phyloP scores from a whole-genome alignment of 1,284 basidiomycete species.

The Volvariella volvacea region DNA sequence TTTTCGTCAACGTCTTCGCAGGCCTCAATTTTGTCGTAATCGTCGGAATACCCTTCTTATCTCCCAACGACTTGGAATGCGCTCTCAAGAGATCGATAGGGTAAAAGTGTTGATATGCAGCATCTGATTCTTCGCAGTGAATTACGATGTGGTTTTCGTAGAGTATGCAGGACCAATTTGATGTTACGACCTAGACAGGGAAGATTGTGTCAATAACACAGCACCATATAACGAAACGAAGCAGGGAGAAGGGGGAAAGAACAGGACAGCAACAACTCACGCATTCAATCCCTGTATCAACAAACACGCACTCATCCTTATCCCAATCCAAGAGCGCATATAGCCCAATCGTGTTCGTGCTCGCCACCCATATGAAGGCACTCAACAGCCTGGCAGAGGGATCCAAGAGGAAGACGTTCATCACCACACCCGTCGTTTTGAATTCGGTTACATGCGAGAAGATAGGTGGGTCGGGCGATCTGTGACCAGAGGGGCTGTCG shows the following conservation, averaged over 20 bases:
- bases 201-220: neutral
- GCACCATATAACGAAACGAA: too few species aligned
- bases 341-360: slow-evolving; percentile 45
- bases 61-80: slow-evolving; percentile 24
- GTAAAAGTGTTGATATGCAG: slow-evolving; percentile 52
- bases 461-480: slow-evolving; percentile 24
- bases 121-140: slow-evolving; percentile 57
- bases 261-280: slow-evolving; percentile 32
- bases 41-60: slow-evolving; percentile 24
- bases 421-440: slow-evolving; percentile 58
- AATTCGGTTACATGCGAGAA: slow-evolving; percentile 57
- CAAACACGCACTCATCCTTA: slow-evolving; percentile 55
- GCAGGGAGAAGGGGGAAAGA: slow-evolving; percentile 6
- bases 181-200: slow-evolving; percentile 40
- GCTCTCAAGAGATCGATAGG: slow-evolving; percentile 40
- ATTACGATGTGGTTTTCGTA: slow-evolving; percentile 56
- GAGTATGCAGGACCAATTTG: slow-evolving; percentile 72
- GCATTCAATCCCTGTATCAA: slow-evolving; percentile 66
- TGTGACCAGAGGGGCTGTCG: slow-evolving; percentile 30
- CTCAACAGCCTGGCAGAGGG: slow-evolving; percentile 53
- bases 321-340: slow-evolving; percentile 66
- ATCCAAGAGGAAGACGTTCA: slow-evolving; percentile 73
- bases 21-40: slow-evolving; percentile 21
- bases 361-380: slow-evolving; percentile 58
- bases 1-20: slow-evolving; percentile 11